Percentiles rank a stretch among this genome's conserved stretches.
phyloP scores from a whole-genome alignment of 2,329 filamentous ascomycete species.

The Cladobotryum mycophilum region DNA sequence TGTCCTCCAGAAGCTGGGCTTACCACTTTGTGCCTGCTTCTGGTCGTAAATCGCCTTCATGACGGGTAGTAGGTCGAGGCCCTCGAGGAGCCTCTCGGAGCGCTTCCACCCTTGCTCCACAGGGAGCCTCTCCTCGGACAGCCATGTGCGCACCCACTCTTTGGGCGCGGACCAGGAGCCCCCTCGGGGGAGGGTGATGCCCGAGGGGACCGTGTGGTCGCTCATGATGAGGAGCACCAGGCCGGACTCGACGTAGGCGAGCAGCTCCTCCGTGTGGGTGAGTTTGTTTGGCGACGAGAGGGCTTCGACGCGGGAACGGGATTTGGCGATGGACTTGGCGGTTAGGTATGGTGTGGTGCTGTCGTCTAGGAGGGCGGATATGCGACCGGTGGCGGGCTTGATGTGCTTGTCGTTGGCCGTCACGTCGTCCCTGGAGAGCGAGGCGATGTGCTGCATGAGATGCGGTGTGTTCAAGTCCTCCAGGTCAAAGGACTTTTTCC shows the following conservation, averaged over 20 bases:
- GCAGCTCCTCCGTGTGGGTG: neutral
- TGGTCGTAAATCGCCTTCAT: constrained; percentile 5
- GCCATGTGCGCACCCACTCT: constrained; percentile 10
- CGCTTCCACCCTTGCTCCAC: constrained; percentile 13
- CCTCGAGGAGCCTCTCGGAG: constrained; percentile 3
- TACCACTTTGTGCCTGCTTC: constrained; percentile 1
- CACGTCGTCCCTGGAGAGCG: constrained; percentile 12
- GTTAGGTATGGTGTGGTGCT: constrained; percentile 10
- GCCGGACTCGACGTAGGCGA: constrained; percentile 9
- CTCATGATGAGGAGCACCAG: constrained; percentile 14
- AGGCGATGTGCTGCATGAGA: constrained; percentile 14
- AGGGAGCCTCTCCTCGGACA: constrained; percentile 13
- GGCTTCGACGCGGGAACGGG: constrained; percentile 11
- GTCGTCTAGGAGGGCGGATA: constrained; percentile 10
- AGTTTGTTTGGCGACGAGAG: constrained; percentile 10
- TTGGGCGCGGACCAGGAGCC: constrained; percentile 7
- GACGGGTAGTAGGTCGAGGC: constrained; percentile 1
- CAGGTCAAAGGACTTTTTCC: constrained; percentile 9
- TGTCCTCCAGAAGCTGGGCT: neutral
- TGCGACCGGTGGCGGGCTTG: neutral
- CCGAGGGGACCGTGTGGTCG: constrained; percentile 9
- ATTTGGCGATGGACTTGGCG: constrained; percentile 9
- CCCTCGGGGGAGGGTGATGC: constrained; percentile 3
- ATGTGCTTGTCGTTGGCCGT: constrained; percentile 3
- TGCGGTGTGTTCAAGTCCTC: constrained; percentile 12